A percentile compares a stretch with the other conserved stretches of the same genome.
These are phyloP conservation scores for Lasiodiplodia citricola DNA, from an alignment of 2,329 filamentous ascomycete genomes.

Conservation along the genomic window DNA sequence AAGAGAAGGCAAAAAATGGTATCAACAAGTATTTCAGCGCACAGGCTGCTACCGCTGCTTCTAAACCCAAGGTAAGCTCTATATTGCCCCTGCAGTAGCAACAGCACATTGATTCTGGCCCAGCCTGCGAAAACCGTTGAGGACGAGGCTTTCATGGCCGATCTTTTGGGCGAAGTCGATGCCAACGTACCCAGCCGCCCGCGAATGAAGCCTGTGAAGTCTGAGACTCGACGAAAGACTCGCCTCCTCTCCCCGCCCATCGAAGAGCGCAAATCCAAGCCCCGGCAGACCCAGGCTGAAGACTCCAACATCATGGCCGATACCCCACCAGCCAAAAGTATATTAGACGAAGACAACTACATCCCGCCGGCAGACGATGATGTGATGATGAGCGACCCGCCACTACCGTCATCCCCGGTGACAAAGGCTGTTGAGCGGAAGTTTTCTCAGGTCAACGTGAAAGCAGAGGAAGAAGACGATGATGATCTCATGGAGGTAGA, in stretches of 20 bases:
- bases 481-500: slow-evolving; percentile 86
- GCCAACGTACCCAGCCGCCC: slow-evolving; percentile 68
- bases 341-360: slow-evolving; percentile 62
- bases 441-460: slow-evolving; percentile 55
- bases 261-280: slow-evolving; percentile 48
- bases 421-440: slow-evolving; percentile 79
- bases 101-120: not conserved
- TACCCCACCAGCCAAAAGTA: slow-evolving; percentile 44
- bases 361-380: slow-evolving; percentile 64
- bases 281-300: slow-evolving; percentile 33
- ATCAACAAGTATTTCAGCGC: slow-evolving; percentile 95
- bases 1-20: slow-evolving; percentile 85
- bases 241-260: slow-evolving; percentile 79
- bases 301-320: slow-evolving; percentile 52
- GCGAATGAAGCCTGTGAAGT: slow-evolving; percentile 70
- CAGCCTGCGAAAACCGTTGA: slow-evolving; percentile 78
- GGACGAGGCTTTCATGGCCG: slow-evolving; percentile 85
- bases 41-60: slow-evolving; percentile 65
- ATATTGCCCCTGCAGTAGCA: not conserved
- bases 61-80: slow-evolving; percentile 76
- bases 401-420: slow-evolving; percentile 81
- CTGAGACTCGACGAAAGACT: slow-evolving; percentile 76
- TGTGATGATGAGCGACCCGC: slow-evolving; percentile 82
- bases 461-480: slow-evolving; percentile 72
- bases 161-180: slow-evolving; percentile 86